These are phyloP conservation scores for Hypoxylon rubiginosum DNA, from an alignment of 2,329 filamentous ascomycete genomes.

Conservation along the genomic window DNA sequence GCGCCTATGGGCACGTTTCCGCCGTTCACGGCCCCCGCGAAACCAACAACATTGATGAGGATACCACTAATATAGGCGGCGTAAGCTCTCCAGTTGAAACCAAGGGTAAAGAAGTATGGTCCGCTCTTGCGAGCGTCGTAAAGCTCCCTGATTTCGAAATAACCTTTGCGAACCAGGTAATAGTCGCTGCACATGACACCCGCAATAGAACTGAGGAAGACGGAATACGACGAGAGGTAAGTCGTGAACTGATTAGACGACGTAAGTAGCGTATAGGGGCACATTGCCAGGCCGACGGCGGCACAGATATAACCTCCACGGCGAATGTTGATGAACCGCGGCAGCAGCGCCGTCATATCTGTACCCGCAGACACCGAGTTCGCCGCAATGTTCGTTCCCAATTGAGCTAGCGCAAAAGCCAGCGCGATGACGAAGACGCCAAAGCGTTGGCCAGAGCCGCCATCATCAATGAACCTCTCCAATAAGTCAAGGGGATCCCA, in stretches of 20 bases:
- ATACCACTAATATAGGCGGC: slow-evolving; percentile 86
- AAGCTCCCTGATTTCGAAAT: slow-evolving; percentile 81
- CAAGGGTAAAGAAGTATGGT: slow-evolving; percentile 80
- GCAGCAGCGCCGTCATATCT: slow-evolving; percentile 84
- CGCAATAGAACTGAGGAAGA: slow-evolving; percentile 93
- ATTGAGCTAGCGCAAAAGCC: slow-evolving; percentile 82
- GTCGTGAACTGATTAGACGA: slow-evolving; percentile 87
- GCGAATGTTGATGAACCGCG: slow-evolving; percentile 85
- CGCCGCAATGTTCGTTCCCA: slow-evolving; percentile 89
- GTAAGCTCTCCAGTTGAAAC: slow-evolving; percentile 88
- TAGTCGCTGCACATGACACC: slow-evolving; percentile 94
- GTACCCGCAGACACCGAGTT: slow-evolving; percentile 88
- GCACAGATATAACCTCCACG: slow-evolving; percentile 91
- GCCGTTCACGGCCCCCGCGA: slow-evolving; percentile 82
- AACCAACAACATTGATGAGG: slow-evolving; percentile 91
- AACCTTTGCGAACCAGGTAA: slow-evolving; percentile 86
- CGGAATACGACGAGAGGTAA: slow-evolving; percentile 91
- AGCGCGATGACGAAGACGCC: slow-evolving; percentile 80
- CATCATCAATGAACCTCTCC: slow-evolving; percentile 76
- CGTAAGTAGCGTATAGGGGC: slow-evolving; percentile 84
- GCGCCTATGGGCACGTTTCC: slow-evolving; percentile 79
- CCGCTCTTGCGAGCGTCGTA: slow-evolving; percentile 77
- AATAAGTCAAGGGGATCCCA: slow-evolving; percentile 81
- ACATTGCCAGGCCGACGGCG: slow-evolving; percentile 83
- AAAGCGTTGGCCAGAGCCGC: slow-evolving; percentile 76